These are phyloP conservation scores for Vitis hybrid DNA, from an alignment of 177 flowering plant species.

Conservation along the genomic window DNA sequence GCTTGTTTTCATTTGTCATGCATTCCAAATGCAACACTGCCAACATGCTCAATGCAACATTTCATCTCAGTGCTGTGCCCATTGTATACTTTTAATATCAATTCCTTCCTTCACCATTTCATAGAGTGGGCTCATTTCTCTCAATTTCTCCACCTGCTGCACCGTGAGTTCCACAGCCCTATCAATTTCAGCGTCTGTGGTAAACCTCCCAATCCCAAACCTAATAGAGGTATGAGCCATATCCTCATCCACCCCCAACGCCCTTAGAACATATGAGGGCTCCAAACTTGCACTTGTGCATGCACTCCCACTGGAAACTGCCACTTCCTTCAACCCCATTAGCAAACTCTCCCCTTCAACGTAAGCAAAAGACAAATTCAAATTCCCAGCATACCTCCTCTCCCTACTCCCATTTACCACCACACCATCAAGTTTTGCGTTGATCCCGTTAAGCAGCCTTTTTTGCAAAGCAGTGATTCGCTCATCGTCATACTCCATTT, in stretches of 20 bases:
- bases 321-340: constrained; percentile 99
- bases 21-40: no score
- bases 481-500: constrained; percentile 83
- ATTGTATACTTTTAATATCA: constrained; percentile 83
- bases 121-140: constrained; percentile 98
- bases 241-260: constrained; percentile 96
- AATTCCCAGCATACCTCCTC: constrained; percentile 77
- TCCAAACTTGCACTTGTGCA: constrained; percentile 98
- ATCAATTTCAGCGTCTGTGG: constrained; percentile 90
- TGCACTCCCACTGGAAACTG: constrained; percentile 97
- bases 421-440: constrained; percentile 66
- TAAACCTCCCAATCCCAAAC: constrained; percentile 97
- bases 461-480: constrained; percentile 60
- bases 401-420: constrained; percentile 86
- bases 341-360: constrained; percentile 97
- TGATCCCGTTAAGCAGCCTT: constrained; percentile 72
- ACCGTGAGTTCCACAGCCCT: constrained; percentile 88
- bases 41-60: no score
- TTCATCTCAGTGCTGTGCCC: constrained; percentile 76
- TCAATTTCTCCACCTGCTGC: constrained; percentile 81
- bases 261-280: constrained; percentile 95
- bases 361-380: constrained; percentile 89
- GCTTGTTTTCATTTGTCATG: no score
- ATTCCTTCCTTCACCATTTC: constrained; percentile 98
- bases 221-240: constrained; percentile 98